Evolutionary conservation across 2,329 filamentous ascomycete species (phyloP).

Genomic region (Cadophora malorum): DNA sequence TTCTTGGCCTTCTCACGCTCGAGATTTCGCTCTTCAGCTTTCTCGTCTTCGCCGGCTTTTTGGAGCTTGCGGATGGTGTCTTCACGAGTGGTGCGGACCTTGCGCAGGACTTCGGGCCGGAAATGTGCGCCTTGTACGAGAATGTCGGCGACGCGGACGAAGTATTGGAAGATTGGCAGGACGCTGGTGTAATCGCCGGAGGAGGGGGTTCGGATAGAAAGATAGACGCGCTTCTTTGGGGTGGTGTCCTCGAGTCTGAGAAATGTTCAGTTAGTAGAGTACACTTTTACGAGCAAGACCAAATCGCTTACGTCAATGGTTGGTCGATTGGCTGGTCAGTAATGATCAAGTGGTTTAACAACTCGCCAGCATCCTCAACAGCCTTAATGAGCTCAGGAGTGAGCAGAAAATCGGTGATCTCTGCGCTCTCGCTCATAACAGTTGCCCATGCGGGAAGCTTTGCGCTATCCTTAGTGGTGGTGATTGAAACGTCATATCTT

Average conservation of each 20-base stretch:
- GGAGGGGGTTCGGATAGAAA: conserved; percentile 74
- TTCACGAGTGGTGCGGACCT: conserved; percentile 81
- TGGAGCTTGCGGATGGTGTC: conserved; percentile 80
- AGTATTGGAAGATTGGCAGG: conserved; percentile 79
- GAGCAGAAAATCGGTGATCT: conserved; percentile 86
- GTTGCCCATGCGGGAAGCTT: conserved; percentile 91
- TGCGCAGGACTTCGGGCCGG: conserved; percentile 87
- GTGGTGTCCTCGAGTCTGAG: conserved; percentile 79
- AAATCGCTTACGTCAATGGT: conserved; percentile 73
- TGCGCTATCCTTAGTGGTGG: conserved; percentile 87
- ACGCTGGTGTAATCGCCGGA: conserved; percentile 68
- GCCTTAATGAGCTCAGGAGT: conserved; percentile 87
- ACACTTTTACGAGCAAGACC: neutral
- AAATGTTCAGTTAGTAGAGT: conserved; percentile 24
- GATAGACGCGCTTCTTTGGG: conserved; percentile 85
- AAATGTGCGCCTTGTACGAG: conserved; percentile 82
- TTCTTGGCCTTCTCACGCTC: conserved; percentile 82
- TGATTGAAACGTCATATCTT: conserved; percentile 92
- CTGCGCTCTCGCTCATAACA: conserved; percentile 95
- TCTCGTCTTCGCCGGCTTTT: conserved; percentile 78
- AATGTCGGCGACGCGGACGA: conserved; percentile 82
- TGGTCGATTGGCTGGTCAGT: conserved; percentile 89
- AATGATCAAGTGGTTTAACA: conserved; percentile 86
- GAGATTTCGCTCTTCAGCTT: conserved; percentile 76
- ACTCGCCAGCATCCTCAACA: conserved; percentile 77